Percentiles rank a stretch among this genome's conserved stretches.
Evolutionary conservation across 306 rosid genomes (phyloP).

Genomic region (Dryas octopetala): DNA sequence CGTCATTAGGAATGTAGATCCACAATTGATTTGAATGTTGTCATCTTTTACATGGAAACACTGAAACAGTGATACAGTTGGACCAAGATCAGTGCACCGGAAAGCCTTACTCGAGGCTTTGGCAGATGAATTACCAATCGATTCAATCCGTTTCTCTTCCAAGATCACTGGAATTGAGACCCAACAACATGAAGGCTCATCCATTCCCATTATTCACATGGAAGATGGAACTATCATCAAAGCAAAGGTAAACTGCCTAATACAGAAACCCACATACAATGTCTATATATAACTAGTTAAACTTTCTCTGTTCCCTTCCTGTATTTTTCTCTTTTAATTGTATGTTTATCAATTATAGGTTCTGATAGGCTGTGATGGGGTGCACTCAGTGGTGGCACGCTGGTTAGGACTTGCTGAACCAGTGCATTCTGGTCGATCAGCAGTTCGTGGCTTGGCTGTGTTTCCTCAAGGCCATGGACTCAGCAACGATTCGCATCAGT

Average conservation of each 20-base stretch:
- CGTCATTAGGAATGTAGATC: too few species aligned
- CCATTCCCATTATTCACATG: slow-evolving; percentile 15
- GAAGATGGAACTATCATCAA: slow-evolving; percentile 20
- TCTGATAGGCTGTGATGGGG: slow-evolving; percentile 29
- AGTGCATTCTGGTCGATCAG: slow-evolving; percentile 21
- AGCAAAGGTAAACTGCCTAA: slow-evolving; percentile 13
- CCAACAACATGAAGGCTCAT: slow-evolving; percentile 12
- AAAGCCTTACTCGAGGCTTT: slow-evolving; percentile 22
- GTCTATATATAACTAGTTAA: not conserved
- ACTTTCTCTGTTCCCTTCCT: not conserved
- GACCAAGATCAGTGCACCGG: slow-evolving; percentile 15
- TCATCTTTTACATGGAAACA: too few species aligned
- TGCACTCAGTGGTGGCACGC: slow-evolving; percentile 20
- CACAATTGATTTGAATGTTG: too few species aligned
- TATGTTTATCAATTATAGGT: not conserved
- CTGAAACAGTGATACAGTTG: not conserved
- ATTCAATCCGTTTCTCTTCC: slow-evolving; percentile 22
- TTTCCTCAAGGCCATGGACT: slow-evolving; percentile 30
- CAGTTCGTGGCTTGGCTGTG: slow-evolving; percentile 17
- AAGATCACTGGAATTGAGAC: slow-evolving; percentile 8
- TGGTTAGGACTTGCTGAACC: slow-evolving; percentile 18
- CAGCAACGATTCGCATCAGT: not conserved
- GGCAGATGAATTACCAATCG: slow-evolving; percentile 17
- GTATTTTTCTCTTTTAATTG: not conserved
- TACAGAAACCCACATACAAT: not conserved